Percentiles rank a stretch among this genome's conserved stretches.
Evolutionary conservation across 176 grass and related monocot species (phyloP).

Genomic region (Eragrostis curvula): DNA sequence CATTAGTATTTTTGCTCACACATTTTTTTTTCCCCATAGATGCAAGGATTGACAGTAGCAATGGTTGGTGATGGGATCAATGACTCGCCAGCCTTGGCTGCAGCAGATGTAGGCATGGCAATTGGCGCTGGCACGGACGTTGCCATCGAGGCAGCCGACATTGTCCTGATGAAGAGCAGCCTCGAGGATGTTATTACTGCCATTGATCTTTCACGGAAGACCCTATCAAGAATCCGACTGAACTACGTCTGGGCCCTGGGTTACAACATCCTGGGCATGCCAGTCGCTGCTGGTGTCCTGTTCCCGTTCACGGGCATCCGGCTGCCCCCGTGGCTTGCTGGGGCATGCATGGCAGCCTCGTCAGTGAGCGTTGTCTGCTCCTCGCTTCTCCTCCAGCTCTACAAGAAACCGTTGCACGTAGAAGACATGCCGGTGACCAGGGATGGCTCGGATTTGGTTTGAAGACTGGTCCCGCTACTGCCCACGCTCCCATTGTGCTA

Average conservation of each 20-base stretch:
- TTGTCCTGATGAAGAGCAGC: constrained; percentile 90
- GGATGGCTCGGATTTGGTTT: constrained; percentile 43
- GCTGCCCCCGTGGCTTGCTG: constrained; percentile 87
- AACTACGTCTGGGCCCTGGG: constrained; percentile 97
- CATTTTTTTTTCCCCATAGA: constrained; percentile 32
- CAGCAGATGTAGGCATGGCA: constrained; percentile 88
- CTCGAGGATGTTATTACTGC: constrained; percentile 90
- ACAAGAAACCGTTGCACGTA: constrained; percentile 72
- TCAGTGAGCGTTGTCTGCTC: constrained; percentile 95
- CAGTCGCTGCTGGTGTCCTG: constrained; percentile 70
- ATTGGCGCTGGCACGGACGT: constrained; percentile 88
- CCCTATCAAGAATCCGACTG: constrained; percentile 69
- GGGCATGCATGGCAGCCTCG: constrained; percentile 90
- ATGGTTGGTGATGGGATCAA: constrained; percentile 97
- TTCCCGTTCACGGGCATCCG: constrained; percentile 80
- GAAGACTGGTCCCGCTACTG: constrained; percentile 29
- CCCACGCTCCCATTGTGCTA: background rate
- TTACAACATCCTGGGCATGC: constrained; percentile 90
- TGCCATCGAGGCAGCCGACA: constrained; percentile 84
- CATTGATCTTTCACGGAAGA: constrained; percentile 91
- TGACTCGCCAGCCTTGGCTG: constrained; percentile 78
- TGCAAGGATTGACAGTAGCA: constrained; percentile 75
- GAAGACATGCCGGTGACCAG: constrained; percentile 29
- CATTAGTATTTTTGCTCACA: constrained; percentile 7
- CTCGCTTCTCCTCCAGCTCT: constrained; percentile 84